phyloP scores from a whole-genome alignment of 148 eudicot species.

The Cornus florida region DNA sequence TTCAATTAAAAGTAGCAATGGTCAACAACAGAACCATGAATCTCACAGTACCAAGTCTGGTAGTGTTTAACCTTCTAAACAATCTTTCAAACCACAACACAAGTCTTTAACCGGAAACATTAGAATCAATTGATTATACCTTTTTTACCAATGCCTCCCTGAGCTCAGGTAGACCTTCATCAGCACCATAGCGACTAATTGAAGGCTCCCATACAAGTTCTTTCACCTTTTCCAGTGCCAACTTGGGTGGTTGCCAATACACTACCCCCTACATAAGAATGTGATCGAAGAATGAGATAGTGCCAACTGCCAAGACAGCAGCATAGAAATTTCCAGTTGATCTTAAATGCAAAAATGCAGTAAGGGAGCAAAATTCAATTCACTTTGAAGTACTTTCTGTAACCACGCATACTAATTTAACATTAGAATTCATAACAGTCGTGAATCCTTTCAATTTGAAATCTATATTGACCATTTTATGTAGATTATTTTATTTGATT shows the following conservation, averaged over 20 bases:
- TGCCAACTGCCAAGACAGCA: slow-evolving; percentile 7
- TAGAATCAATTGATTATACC: slow-evolving; percentile 35
- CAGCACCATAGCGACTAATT: slow-evolving; percentile 88
- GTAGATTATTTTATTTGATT: neutral
- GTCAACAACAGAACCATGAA: neutral
- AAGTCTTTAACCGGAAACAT: neutral
- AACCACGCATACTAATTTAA: neutral
- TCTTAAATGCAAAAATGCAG: neutral
- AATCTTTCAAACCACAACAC: neutral
- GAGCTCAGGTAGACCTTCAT: slow-evolving; percentile 95
- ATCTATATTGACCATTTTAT: neutral
- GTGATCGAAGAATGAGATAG: slow-evolving; percentile 9
- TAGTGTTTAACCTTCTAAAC: neutral
- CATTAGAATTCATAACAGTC: neutral
- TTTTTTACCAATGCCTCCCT: slow-evolving; percentile 72
- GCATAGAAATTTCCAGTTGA: slow-evolving; percentile 6
- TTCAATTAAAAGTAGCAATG: neutral
- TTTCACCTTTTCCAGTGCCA: slow-evolving; percentile 69
- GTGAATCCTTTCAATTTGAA: neutral
- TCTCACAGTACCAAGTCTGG: neutral
- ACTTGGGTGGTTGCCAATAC: slow-evolving; percentile 92
- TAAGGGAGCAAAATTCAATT: neutral
- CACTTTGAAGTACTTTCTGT: neutral
- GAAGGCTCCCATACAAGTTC: slow-evolving; percentile 82
- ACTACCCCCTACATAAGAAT: slow-evolving; percentile 76